Evolutionary conservation across 495 filamentous ascomycete species (phyloP).

Genomic region (Neurospora sp.): DNA sequence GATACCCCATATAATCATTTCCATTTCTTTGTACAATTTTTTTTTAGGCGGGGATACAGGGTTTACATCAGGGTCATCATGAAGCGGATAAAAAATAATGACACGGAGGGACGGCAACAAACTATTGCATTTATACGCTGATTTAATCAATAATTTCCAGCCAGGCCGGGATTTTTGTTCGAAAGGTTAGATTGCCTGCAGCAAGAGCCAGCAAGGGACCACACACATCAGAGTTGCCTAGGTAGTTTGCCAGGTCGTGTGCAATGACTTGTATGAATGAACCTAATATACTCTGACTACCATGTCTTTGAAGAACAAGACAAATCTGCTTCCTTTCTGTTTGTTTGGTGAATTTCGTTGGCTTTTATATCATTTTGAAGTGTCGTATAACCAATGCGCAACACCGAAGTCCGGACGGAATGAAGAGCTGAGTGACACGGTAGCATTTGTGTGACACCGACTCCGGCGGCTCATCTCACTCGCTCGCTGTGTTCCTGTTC

Average conservation of each 20-base stretch:
- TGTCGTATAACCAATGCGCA: background rate
- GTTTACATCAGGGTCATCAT: constrained; percentile 4
- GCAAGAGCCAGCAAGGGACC: background rate
- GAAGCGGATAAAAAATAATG: constrained; percentile 12
- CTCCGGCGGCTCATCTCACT: background rate
- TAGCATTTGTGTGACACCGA: background rate
- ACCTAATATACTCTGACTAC: background rate
- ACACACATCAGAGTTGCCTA: background rate
- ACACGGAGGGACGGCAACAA: background rate
- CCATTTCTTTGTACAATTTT: constrained; percentile 7
- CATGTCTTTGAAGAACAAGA: background rate
- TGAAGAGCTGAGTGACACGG: background rate
- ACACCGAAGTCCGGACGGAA: background rate
- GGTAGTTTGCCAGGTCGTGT: background rate
- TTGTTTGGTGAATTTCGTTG: background rate
- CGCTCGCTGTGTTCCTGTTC: background rate
- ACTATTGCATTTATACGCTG: constrained; percentile 4
- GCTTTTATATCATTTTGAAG: background rate
- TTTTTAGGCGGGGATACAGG: constrained; percentile 8
- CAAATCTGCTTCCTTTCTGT: background rate
- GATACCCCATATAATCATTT: background rate
- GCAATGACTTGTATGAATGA: background rate
- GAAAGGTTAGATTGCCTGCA: background rate
- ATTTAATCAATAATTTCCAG: constrained; percentile 11
- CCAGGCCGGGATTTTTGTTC: background rate